Base-by-base conservation (phyloP, 2,329 filamentous ascomycete genomes). In the Colletotrichum euphorbiae region DNA sequence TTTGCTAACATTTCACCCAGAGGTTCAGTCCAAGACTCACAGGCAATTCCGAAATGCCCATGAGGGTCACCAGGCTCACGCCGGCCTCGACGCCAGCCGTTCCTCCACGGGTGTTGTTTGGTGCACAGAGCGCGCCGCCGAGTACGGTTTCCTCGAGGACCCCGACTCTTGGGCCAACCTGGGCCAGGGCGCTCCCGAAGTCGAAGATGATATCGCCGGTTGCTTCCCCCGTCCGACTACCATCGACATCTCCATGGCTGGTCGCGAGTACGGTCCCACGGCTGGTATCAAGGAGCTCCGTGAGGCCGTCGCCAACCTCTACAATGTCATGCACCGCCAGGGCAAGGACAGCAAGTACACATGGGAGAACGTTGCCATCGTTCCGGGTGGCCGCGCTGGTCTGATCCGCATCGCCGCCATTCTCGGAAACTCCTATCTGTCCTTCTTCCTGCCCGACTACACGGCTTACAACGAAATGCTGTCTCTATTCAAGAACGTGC, bases 381-480 rank as follows among this genome's bases (percentile, higher is more conserved):
- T 98, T 3, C 95, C 95, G 51, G 94, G 94, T 79, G 95, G 95
- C 43, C 89, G 95, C 74, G 95, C 95, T 38, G 95, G 95, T 55
- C 83, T 98, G 80, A 98, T 98, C 78, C 89, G 95, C 74, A 98
- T 98, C 77, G 95, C 95, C 19, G 95, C 95, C 58, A 94, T 98
- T 6, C 82, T 98, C 73, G 95, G 95, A 71, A 97, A 97, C 78
- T 91, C 94, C 62, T 97, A 97, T 76, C 85, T 98, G 71, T 93
- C 91, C 46, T 98, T 98, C 86, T 97, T 97, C 81, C 93, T 97
- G 77, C 93, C 93, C 51, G 92, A 98, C 79, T 98, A 98, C 82
- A 97, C 94, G 3, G 95, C 95, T 2, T 98, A 98, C 84, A 97
- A 97, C 76, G 94, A 98, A 84, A 98, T 98, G 94, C 82, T 98